Base-by-base conservation (phyloP, 306 rosid genomes). In the Abrus precatorius region DNA sequence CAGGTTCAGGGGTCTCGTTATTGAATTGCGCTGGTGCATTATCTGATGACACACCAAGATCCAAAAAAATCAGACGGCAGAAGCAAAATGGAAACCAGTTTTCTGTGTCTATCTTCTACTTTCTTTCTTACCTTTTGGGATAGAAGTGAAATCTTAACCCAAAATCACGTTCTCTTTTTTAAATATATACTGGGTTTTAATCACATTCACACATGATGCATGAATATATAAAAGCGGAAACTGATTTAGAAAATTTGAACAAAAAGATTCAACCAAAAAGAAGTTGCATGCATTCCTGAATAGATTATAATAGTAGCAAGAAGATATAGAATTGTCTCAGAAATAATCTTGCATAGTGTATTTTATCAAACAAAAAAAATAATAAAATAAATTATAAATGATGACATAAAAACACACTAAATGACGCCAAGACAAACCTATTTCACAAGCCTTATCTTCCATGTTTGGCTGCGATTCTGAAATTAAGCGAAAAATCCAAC, bases 1-100 rank as follows among this genome's bases (percentile, higher is more conserved):
- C 86, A 67, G 89, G 49, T 60, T 80, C 86, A 67, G 89, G 49
- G 74, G 34, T 74, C 34, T 84, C 85, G 11, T 76, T 13, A 7
- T 60, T 74, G 28, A 76, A 29, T 69, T 82, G 77, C 36, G 71
- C 71, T 20, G 85, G 52, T 52, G 57, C 61, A 78, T 74, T 61
- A 70, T 84, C 91, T 80, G 52, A 81, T 48, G 40, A 62, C 75
- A 72, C 30, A 56, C 28, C 49, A 5, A 28, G 54, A 67, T 65
- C 5, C 33, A 65, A 65, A 13, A 20, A 2, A 57, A 55, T 44
- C 68, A 41, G 8, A 40, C 14, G 57, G 33, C 47, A 12, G 14
- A 45, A 53, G 30, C 44, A 50, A 61, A 30, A 47, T 52, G 1
- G 7, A 74, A 74, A 74, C 68, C 54, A 56, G 38, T 41, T 72